These are phyloP conservation scores for Lichenothelia convexa DNA, from an alignment of 495 filamentous ascomycete species.

Conservation along the genomic window DNA sequence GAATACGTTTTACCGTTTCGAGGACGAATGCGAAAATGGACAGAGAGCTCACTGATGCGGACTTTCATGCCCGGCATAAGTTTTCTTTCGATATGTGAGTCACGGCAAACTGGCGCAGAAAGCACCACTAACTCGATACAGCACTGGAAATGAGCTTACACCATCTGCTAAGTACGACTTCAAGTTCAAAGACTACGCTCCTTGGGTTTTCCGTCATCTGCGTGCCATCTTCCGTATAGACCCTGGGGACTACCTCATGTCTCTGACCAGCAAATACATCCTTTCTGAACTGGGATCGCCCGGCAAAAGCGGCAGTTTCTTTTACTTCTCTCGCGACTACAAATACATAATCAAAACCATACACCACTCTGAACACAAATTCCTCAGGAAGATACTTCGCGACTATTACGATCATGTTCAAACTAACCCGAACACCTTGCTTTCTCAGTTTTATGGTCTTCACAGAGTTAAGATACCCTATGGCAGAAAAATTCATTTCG, in stretches of 20 bases:
- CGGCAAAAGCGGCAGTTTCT: conserved; percentile 97
- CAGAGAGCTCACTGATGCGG: conserved; percentile 65
- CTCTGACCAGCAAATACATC: conserved; percentile 96
- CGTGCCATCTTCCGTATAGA: conserved; percentile 78
- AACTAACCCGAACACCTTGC: conserved; percentile 82
- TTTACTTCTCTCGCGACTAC: conserved; percentile 98
- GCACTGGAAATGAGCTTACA: conserved; percentile 90
- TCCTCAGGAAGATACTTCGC: conserved; percentile 75
- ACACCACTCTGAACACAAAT: conserved; percentile 89
- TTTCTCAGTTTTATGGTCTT: conserved; percentile 95
- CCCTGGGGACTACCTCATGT: conserved; percentile 96
- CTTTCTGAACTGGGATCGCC: conserved; percentile 92
- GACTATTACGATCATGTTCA: conserved; percentile 91
- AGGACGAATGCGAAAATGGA: conserved; percentile 95
- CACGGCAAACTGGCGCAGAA: not conserved
- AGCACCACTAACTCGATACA: conserved; percentile 13
- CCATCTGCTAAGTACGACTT: conserved; percentile 99
- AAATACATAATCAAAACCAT: conserved; percentile 99
- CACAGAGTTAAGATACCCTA: conserved; percentile 98
- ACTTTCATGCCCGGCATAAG: conserved; percentile 86
- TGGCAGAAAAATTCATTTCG: conserved; percentile 96
- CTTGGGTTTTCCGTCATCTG: conserved; percentile 94
- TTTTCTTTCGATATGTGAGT: conserved; percentile 96
- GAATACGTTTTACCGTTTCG: conserved; percentile 92
- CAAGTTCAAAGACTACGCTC: conserved; percentile 99